Percentiles rank a stretch among this genome's conserved stretches.
phyloP scores from a whole-genome alignment of 192 early-diverging fungal species.

The Rhizophlyctis rosea region DNA sequence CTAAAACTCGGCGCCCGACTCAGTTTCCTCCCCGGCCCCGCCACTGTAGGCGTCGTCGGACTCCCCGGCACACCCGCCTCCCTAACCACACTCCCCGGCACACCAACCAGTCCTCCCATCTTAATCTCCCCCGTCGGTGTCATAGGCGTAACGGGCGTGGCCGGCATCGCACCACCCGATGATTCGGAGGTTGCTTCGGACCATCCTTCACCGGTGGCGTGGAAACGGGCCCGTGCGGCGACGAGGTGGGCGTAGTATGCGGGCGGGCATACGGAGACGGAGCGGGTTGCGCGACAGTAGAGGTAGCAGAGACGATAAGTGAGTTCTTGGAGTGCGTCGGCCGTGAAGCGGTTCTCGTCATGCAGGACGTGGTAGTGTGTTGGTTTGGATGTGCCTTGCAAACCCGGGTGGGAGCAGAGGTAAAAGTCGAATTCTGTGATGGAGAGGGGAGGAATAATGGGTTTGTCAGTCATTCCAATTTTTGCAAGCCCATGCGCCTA shows the following conservation, averaged over 20 bases:
- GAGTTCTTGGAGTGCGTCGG: conserved; percentile 79
- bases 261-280: conserved; percentile 83
- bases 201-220: conserved; percentile 58
- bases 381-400: conserved; percentile 91
- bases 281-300: conserved; percentile 82
- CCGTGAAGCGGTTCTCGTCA: conserved; percentile 78
- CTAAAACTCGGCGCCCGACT: background rate
- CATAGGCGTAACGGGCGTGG: conserved; percentile 7
- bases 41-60: background rate
- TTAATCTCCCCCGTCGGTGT: background rate
- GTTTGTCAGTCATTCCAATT: no score
- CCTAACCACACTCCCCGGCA: conserved; percentile 15
- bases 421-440: conserved; percentile 57
- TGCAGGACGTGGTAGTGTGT: conserved; percentile 87
- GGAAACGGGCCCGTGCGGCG: conserved; percentile 81
- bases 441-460: no score
- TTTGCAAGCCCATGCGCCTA: no score
- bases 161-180: conserved; percentile 5
- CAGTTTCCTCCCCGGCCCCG: background rate
- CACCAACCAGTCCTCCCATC: conserved; percentile 10
- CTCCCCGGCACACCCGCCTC: conserved; percentile 2
- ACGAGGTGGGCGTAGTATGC: conserved; percentile 95
- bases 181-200: conserved; percentile 25
- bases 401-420: conserved; percentile 84
- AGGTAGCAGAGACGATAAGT: conserved; percentile 88